Evolutionary conservation across 1,139 yeast species (phyloP).

Genomic region (Suhomyces wounanorum): DNA sequence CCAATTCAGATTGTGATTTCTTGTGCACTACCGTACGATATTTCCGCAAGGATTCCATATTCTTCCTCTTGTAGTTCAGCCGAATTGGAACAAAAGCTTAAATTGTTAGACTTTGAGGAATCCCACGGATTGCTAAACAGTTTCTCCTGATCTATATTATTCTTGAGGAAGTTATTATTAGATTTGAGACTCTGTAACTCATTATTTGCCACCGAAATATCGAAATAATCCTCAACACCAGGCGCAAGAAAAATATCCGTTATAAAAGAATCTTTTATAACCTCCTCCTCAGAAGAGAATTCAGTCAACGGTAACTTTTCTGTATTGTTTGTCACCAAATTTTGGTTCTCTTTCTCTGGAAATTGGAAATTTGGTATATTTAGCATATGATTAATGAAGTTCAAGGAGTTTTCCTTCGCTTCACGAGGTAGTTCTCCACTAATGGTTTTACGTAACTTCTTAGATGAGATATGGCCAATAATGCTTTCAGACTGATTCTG

Average conservation of each 20-base stretch:
- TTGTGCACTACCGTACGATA: constrained; percentile 21
- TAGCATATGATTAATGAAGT: neutral
- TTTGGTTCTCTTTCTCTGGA: neutral
- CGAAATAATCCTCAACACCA: neutral
- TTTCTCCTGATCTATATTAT: neutral
- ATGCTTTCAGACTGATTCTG: no score
- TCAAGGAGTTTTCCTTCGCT: neutral
- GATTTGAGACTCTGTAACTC: neutral
- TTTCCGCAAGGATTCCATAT: constrained; percentile 12
- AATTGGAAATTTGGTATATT: neutral
- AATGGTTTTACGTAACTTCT: neutral
- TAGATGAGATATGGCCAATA: neutral
- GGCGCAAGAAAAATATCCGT: neutral
- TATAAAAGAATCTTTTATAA: neutral
- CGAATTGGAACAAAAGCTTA: neutral
- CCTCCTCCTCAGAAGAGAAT: neutral
- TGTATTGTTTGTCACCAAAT: neutral
- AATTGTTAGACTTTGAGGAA: neutral
- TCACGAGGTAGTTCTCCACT: neutral
- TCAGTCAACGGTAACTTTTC: neutral
- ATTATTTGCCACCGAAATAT: neutral
- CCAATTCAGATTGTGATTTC: constrained; percentile 12
- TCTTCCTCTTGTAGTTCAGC: constrained; percentile 8
- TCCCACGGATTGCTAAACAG: neutral
- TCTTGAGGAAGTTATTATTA: neutral